Base-by-base conservation (phyloP, 1,284 basidiomycete genomes). In the Boletus smithii region DNA sequence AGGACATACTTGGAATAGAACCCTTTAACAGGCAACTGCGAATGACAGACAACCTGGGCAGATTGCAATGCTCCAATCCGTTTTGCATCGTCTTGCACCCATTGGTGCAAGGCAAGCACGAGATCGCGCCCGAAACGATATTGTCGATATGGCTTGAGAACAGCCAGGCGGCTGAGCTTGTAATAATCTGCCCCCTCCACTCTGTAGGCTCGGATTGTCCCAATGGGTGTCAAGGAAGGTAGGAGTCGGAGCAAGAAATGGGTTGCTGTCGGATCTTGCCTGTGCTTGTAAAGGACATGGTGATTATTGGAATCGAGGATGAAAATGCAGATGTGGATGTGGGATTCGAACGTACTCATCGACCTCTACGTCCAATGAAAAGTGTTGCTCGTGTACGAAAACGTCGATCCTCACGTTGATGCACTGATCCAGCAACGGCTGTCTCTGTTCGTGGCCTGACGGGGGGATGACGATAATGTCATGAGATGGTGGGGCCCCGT, bases 1-100 rank as follows among this genome's bases (percentile, higher is more conserved):
- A 44, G 55, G 42, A 69, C 81, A 65, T 67, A 88, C 87, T 77
- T 86, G 63, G 75, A 73, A 63, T 91, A 91, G 67, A 91, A 91
- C 8, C 67, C 73, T 61, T 77, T 83, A 45, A 76, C 83, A 36
- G 76, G 75, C 27, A 90, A 68, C 65, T 90, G 87, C 13, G 88
- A 85, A 65, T 88, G 83, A 48, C 67, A 66, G 44, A 80, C 69
- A 49, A 88, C 70, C 50, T 69, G 68, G 51, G 61, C 62, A 14
- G 54, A 51, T 32, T 58, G 64, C 37, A 52, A 44, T 22, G 57
- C 50, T 55, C 65, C 66, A 55, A 58, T 56, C 38, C 61, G 55
- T 44, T 50, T 49, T 22, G 73, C 73, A 56, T 80, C 71, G 42
- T 66, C 59, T 48, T 62, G 62, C 53, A 76, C 73, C 77, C 79